Conservation (phyloP, 331 rosid genomes). For the Phaseolus coccineus region DNA sequence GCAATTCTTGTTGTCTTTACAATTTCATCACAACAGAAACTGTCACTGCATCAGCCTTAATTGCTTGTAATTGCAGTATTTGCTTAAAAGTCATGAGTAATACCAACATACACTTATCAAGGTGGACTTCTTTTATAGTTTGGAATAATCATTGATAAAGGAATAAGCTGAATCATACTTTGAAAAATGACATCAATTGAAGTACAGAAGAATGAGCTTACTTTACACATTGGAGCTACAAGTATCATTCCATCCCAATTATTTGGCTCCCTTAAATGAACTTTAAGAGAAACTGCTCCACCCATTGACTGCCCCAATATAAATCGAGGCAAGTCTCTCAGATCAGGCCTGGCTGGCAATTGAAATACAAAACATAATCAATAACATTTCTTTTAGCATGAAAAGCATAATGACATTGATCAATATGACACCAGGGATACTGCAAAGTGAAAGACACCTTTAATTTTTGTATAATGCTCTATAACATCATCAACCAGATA, state of each 20-base stretch:
- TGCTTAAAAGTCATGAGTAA: not conserved
- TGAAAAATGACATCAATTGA: slow-evolving; percentile 5
- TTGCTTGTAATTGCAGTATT: too few relatives aligned
- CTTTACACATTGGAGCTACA: slow-evolving; percentile 98
- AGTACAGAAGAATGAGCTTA: slow-evolving; percentile 50
- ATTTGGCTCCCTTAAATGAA: slow-evolving; percentile 75
- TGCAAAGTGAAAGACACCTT: slow-evolving; percentile 54
- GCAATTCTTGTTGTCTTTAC: too few relatives aligned
- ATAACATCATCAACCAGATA: slow-evolving; percentile 72
- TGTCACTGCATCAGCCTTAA: not conserved
- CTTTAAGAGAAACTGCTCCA: slow-evolving; percentile 84
- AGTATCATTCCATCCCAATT: slow-evolving; percentile 87
- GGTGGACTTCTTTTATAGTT: not conserved
- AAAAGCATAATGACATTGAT: not conserved
- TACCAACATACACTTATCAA: not conserved
- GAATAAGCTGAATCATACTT: slow-evolving; percentile 19
- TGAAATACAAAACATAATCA: slow-evolving; percentile 34
- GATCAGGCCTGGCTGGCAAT: slow-evolving; percentile 70
- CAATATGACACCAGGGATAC: slow-evolving; percentile 6
- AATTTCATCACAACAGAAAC: not conserved
- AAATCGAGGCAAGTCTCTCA: slow-evolving; percentile 70
- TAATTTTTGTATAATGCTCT: slow-evolving; percentile 74
- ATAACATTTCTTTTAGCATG: slow-evolving; percentile 17
- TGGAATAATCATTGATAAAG: not conserved
- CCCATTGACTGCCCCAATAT: slow-evolving; percentile 95